A percentile compares a stretch with the other conserved stretches of the same genome.
Conservation (phyloP, 2,329 filamentous ascomycete genomes). For the Balansia obtecta region DNA sequence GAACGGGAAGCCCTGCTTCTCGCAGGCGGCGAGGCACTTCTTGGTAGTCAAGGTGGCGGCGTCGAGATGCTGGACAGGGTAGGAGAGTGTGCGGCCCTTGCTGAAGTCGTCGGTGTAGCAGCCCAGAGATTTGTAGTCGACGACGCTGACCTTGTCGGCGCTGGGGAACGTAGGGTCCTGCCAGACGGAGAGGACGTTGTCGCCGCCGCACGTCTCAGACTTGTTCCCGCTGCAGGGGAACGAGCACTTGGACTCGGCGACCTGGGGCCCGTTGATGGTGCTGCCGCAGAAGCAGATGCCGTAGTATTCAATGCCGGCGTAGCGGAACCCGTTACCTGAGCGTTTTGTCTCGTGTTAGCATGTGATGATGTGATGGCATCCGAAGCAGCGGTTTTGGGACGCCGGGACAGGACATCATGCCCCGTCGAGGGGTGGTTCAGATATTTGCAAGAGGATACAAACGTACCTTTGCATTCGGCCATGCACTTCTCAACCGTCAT, state of each 20-base stretch:
- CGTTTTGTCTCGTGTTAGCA: too few species aligned
- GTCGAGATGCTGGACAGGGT: constrained; percentile 26
- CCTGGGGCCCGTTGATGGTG: constrained; percentile 37
- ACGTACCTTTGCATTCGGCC: constrained; percentile 34
- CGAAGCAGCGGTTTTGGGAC: too few species aligned
- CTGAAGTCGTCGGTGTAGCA: constrained; percentile 41
- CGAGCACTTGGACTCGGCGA: constrained; percentile 42
- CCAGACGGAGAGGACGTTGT: constrained; percentile 33
- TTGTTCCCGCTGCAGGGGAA: constrained; percentile 38
- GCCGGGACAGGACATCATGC: background rate
- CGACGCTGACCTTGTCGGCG: constrained; percentile 30
- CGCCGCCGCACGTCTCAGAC: constrained; percentile 33
- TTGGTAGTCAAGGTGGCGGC: constrained; percentile 26
- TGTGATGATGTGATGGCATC: background rate
- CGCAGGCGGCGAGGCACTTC: constrained; percentile 30
- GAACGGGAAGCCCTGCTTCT: constrained; percentile 30
- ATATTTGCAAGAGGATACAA: background rate
- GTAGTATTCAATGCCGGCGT: constrained; percentile 38
- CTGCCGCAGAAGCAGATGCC: constrained; percentile 41
- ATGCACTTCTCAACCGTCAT: constrained; percentile 38
- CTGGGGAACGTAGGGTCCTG: constrained; percentile 35
- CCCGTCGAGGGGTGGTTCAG: background rate
- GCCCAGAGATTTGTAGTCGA: constrained; percentile 46
- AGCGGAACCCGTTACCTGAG: constrained; percentile 37
- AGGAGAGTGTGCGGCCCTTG: constrained; percentile 32